Base-by-base conservation (phyloP, 768 basidiomycete genomes). In the Boletus pseudo-olivaceus region DNA sequence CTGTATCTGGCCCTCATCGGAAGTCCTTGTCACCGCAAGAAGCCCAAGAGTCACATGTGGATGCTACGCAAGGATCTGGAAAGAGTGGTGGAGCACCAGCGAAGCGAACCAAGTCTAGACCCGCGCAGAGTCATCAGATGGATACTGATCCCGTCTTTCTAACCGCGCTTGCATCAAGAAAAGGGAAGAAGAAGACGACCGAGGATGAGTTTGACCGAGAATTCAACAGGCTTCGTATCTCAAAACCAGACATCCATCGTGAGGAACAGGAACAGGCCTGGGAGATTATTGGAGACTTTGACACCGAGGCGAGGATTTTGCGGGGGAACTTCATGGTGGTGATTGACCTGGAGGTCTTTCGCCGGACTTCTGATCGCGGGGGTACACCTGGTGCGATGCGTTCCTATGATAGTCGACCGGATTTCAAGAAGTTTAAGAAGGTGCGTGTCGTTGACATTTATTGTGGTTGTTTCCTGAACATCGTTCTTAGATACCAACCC, bases 271-370 rank as follows among this genome's bases (percentile, higher is more conserved):
- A 79, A 42, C 70, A 78, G 40, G 76, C 79, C 43, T 87, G 84
- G 85, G 76, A 73, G 3, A 66, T 84, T 12, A 62, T 89, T 40
- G 85, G 81, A 26, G 82, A 85, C 37, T 86, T 89, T 65, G 85
- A 80, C 23, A 40, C 7, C 7, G 82, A 87, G 54, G 80, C 86
- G 47, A 70, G 68, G 4, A 78, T 78, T 53, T 39, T 90, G 35
- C 67, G 85, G 42, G 89, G 89, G 0, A 90, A 90, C 63, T 90
- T 91, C 57, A 90, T 91, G 88, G 81, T 87, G 3, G 79, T 90
- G 29, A 71, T 87, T 30, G 85, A 88, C 54, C 71, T 88, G 75
- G 82, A 84, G 30, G 73, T 85, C 10, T 77, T 72, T 63, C 64
- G 45, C 23, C 75, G 72, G 54, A 62, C 67, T 41, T 59, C 63